Evolutionary conservation across 805 yeast genomes (phyloP).

Genomic region (Wickerhamomyces kurtzmanii): DNA sequence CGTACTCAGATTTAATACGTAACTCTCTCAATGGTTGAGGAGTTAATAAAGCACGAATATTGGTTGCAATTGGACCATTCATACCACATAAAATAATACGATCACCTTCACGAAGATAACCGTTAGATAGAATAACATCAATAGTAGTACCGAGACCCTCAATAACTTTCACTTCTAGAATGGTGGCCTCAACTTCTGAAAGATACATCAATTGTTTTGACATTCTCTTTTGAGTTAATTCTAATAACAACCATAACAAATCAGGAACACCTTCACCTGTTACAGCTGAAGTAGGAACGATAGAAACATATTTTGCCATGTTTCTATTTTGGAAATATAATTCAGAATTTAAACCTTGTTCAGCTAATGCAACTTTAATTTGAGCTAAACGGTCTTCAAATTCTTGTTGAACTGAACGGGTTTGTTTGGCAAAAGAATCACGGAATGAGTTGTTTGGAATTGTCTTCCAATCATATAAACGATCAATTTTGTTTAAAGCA

Average conservation of each 20-base stretch:
- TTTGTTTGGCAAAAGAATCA: conserved; percentile 80
- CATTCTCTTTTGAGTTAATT: conserved; percentile 97
- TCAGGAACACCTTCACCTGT: conserved; percentile 99
- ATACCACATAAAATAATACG: conserved; percentile 92
- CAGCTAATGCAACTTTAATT: conserved; percentile 87
- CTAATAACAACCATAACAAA: conserved; percentile 88
- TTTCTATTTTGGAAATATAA: conserved; percentile 92
- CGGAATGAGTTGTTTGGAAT: conserved; percentile 93
- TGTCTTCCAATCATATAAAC: conserved; percentile 90
- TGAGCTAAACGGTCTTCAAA: conserved; percentile 80
- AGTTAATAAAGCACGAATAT: conserved; percentile 88
- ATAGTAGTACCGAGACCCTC: conserved; percentile 99
- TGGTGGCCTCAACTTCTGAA: conserved; percentile 89
- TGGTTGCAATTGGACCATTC: conserved; percentile 97
- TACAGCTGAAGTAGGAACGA: conserved; percentile 97
- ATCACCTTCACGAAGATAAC: conserved; percentile 91
- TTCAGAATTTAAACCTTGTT: conserved; percentile 97
- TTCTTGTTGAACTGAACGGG: conserved; percentile 80
- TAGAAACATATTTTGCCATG: conserved; percentile 86
- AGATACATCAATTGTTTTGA: conserved; percentile 95
- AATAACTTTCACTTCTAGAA: conserved; percentile 93
- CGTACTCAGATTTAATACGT: conserved; percentile 92
- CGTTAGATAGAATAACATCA: conserved; percentile 96
- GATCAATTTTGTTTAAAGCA: conserved; percentile 95
- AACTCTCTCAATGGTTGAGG: conserved; percentile 97